These are phyloP conservation scores for Pyrus pyrifolia DNA, from an alignment of 306 rosid genomes.

Conservation along the genomic window DNA sequence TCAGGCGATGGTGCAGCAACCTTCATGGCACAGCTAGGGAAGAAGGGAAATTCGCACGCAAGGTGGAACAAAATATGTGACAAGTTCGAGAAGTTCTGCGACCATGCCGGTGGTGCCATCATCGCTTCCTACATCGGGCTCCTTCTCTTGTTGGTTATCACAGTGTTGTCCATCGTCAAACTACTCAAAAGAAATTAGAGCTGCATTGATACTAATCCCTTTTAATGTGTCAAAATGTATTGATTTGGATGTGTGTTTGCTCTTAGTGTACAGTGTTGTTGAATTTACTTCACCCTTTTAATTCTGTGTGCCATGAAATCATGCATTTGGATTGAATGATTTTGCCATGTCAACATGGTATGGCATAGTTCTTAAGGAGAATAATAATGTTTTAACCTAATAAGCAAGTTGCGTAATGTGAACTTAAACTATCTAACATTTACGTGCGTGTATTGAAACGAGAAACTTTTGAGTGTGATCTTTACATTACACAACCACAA, in stretches of 20 bases:
- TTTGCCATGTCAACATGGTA: not conserved
- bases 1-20: constrained; percentile 82
- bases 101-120: constrained; percentile 60
- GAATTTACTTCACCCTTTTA: not conserved
- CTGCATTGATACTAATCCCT: not conserved
- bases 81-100: constrained; percentile 53
- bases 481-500: not conserved
- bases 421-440: not conserved
- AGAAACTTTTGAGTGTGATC: not conserved
- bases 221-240: not conserved
- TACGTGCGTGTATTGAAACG: too few relatives aligned
- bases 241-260: not conserved
- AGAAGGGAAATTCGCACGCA: constrained; percentile 79
- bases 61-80: constrained; percentile 88
- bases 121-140: constrained; percentile 62
- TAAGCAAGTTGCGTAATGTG: not conserved
- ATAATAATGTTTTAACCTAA: not conserved
- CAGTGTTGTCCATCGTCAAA: constrained; percentile 56
- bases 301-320: not conserved
- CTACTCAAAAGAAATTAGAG: constrained; percentile 16
- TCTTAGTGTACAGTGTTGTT: not conserved
- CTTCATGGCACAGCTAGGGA: constrained; percentile 81
- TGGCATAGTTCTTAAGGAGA: not conserved
- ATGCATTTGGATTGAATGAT: not conserved
- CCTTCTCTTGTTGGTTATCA: constrained; percentile 46